Base-by-base conservation (phyloP, 129 eudicot genomes). In the Ambrosia artemisiifolia region DNA sequence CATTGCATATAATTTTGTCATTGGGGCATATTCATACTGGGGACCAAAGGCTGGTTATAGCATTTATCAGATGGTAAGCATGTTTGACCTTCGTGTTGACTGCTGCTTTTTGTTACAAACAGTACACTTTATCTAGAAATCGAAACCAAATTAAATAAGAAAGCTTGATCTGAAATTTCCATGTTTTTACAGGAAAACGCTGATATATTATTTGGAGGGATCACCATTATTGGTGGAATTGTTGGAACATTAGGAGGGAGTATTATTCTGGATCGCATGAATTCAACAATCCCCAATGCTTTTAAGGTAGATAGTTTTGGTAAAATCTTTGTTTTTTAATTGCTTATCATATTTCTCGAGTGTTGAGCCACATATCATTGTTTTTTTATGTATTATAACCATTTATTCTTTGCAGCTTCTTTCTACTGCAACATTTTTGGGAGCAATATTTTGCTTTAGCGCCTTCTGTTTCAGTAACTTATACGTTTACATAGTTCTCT, bases 11-110 rank as follows among this genome's bases (percentile, higher is more conserved):
- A 88, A 88, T 75, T 94, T 90, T 78, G 98, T 94, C 46, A 76
- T 94, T 53, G 98, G 98, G 19, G 95, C 98, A 64, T 90, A 94
- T 79, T 88, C 98, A 62, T 94, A 94, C 69, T 94, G 98, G 98
- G 98, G 97, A 18, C 98, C 98, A 50, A 94, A 90, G 83, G 98
- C 98, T 55, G 98, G 98, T 63, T 84, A 82, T 79, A 82, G 81
- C 69, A 94, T 94, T 72, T 94, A 94, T 80, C 82, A 88, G 62
- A 90, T 94, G 98, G 98, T 94, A 80, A 78, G 72, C 47, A 64
- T 38, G 42, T 49, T 47, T 28, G 64, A 65, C 65, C 16, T 64
- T 60, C 49, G 30, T 50, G 40, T 49, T 24, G 35, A 63, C 53
- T 36, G n/a, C 36, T 19, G 6, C 11, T 43, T 5, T 7, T 3